phyloP scores from a whole-genome alignment of 225 moss, liverwort and hornwort genomes.

The Pseudisothecium myosuroides region DNA sequence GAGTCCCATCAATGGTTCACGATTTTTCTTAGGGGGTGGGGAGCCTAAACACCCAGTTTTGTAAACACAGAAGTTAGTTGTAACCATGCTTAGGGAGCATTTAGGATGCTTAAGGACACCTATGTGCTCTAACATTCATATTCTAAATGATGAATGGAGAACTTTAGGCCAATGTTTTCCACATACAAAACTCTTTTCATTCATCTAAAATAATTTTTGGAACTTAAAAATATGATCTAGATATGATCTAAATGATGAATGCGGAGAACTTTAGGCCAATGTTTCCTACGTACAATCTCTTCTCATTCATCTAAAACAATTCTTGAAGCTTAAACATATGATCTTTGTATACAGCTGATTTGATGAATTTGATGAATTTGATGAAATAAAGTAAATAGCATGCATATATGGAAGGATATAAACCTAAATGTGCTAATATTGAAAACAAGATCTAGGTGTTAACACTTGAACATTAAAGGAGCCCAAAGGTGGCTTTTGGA shows the following conservation, averaged over 20 bases:
- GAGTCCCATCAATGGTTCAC: too few relatives aligned
- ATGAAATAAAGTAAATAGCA: not conserved
- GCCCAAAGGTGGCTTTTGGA: accelerated
- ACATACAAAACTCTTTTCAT: not conserved
- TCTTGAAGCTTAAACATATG: not conserved
- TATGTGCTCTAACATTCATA: not conserved
- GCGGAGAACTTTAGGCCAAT: not conserved
- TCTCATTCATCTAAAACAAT: not conserved
- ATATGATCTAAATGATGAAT: not conserved
- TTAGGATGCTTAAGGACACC: not conserved
- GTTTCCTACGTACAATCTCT: not conserved
- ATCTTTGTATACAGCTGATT: not conserved
- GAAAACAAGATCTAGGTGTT: accelerated
- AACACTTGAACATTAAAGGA: accelerated
- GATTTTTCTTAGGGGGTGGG: too few relatives aligned
- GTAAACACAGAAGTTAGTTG: too few relatives aligned
- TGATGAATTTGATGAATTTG: not conserved
- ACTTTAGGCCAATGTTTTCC: not conserved
- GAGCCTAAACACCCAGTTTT: too few relatives aligned
- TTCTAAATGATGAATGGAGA: not conserved
- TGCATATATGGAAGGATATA: not conserved
- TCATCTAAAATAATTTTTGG: not conserved
- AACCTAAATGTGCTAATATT: not conserved
- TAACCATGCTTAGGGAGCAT: too few relatives aligned
- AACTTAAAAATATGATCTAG: not conserved